Evolutionary conservation across 257 asterid genomes (phyloP).

Genomic region (Plantago elongata): DNA sequence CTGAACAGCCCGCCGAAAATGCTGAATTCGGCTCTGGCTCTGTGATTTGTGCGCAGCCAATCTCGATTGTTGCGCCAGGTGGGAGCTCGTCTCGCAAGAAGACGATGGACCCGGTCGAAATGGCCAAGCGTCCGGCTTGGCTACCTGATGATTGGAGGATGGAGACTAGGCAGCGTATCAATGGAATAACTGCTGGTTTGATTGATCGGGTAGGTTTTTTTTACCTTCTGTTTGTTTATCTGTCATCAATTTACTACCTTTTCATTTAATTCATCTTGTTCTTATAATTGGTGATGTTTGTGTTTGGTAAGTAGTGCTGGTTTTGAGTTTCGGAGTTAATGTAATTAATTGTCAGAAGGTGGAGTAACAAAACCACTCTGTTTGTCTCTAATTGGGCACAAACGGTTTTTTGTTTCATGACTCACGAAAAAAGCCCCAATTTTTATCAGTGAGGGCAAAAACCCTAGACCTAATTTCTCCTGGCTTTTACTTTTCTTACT

Average conservation of each 20-base stretch:
- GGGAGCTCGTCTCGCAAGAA: not conserved
- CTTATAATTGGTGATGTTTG: not conserved
- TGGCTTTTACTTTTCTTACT: no score
- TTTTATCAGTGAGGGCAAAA: no score
- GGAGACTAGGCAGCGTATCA: not conserved
- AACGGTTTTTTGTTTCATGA: no score
- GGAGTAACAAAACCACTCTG: no score
- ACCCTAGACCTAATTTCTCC: no score
- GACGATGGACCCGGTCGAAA: not conserved
- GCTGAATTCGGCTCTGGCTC: not conserved
- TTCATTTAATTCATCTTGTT: not conserved
- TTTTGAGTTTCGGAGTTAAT: no score
- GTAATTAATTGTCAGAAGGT: no score
- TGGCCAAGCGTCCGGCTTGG: constrained; percentile 16
- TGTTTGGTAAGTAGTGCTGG: no score
- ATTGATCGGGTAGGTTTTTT: constrained; percentile 40
- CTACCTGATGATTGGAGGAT: constrained; percentile 14
- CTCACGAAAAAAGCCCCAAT: no score
- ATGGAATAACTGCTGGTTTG: constrained; percentile 13
- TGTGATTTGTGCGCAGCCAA: not conserved
- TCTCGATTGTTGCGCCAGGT: not conserved
- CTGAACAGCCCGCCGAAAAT: no score
- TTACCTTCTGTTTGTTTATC: not conserved
- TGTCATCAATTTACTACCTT: not conserved
- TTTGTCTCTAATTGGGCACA: no score